These are phyloP conservation scores for Sphagnurus paluster DNA, from an alignment of 1,284 basidiomycete genomes.

Conservation along the genomic window DNA sequence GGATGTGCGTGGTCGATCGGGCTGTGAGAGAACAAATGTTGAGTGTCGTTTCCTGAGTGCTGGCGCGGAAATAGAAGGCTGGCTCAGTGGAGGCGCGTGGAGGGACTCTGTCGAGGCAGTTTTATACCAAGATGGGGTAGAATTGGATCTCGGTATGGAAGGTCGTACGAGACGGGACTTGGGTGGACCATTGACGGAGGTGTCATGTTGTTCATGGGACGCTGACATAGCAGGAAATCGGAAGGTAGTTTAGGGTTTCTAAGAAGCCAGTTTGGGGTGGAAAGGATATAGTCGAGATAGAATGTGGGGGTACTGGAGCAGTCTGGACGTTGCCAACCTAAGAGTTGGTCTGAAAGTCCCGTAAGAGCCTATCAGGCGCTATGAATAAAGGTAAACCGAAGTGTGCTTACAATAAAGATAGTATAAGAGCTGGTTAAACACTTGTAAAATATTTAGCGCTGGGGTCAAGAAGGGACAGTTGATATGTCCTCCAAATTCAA, in stretches of 20 bases:
- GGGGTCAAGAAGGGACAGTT: neutral
- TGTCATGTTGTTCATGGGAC: constrained; percentile 10
- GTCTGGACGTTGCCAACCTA: constrained; percentile 1
- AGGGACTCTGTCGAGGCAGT: constrained; percentile 19
- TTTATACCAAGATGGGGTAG: constrained; percentile 17
- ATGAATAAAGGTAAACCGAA: neutral
- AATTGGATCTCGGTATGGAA: constrained; percentile 15
- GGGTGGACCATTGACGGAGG: too few relatives aligned
- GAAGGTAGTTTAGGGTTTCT: neutral
- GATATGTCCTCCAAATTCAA: neutral
- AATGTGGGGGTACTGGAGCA: neutral
- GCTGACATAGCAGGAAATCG: constrained; percentile 8
- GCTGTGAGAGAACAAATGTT: constrained; percentile 23
- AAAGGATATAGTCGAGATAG: neutral
- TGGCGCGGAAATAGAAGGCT: constrained; percentile 3
- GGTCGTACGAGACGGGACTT: too few relatives aligned
- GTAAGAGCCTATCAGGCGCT: constrained; percentile 1
- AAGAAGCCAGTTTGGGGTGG: constrained; percentile 1
- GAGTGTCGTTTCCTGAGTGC: constrained; percentile 32
- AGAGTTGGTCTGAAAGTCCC: neutral
- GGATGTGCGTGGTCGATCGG: constrained; percentile 16
- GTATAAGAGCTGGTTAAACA: too few relatives aligned
- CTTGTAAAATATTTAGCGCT: too few relatives aligned
- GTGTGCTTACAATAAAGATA: neutral
- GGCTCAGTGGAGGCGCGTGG: constrained; percentile 2